Percentiles rank a stretch among this genome's conserved stretches.
Evolutionary conservation across 768 basidiomycete genomes (phyloP).

Genomic region (Boletus patriciae): DNA sequence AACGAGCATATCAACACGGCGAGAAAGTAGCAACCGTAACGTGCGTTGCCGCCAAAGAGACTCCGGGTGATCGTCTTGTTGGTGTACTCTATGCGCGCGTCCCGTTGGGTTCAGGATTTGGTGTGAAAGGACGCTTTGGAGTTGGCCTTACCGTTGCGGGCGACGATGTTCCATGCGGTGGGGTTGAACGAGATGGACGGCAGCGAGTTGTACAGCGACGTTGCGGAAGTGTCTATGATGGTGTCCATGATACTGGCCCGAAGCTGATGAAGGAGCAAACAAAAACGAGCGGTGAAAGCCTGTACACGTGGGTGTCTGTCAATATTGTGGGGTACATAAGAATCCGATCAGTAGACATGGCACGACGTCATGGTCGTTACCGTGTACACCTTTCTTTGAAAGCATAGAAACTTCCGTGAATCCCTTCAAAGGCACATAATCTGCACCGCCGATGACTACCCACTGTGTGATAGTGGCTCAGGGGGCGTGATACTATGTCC

Average conservation of each 20-base stretch:
- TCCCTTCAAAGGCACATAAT: too few relatives aligned
- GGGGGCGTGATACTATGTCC: too few relatives aligned
- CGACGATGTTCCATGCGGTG: slow-evolving; percentile 93
- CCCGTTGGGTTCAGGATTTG: neutral
- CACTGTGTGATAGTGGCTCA: too few relatives aligned
- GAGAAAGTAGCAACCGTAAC: slow-evolving; percentile 83
- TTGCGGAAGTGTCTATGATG: slow-evolving; percentile 59
- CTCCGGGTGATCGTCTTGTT: slow-evolving; percentile 90
- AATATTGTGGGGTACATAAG: too few relatives aligned
- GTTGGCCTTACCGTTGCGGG: slow-evolving; percentile 72
- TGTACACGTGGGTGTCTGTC: too few relatives aligned
- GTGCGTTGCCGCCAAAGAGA: slow-evolving; percentile 71
- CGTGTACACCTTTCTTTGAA: too few relatives aligned
- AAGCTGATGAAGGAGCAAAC: neutral
- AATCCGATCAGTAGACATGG: too few relatives aligned
- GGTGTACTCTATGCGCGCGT: slow-evolving; percentile 58
- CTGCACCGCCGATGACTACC: too few relatives aligned
- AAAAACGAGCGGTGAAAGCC: neutral
- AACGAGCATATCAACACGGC: slow-evolving; percentile 80
- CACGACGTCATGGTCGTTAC: too few relatives aligned
- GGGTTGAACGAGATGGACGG: slow-evolving; percentile 86
- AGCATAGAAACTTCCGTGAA: too few relatives aligned
- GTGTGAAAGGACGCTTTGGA: neutral
- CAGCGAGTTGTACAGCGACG: slow-evolving; percentile 65
- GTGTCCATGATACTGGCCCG: slow-evolving; percentile 21